Evolutionary conservation across 495 filamentous ascomycete species (phyloP), one percentile per base, ranked within the genome.

Genomic region (Jackrogersella minutella): DNA sequence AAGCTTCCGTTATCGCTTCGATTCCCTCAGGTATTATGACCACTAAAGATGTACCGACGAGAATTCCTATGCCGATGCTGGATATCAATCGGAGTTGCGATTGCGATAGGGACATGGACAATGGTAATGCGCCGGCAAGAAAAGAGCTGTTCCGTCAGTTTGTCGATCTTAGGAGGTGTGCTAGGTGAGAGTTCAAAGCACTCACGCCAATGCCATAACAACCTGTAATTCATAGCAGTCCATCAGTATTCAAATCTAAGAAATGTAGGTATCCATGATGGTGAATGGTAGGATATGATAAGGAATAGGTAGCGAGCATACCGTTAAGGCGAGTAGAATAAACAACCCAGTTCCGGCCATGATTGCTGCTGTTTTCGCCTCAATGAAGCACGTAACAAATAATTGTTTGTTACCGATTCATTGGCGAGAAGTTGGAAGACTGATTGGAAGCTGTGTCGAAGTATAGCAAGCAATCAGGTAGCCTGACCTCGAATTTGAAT

Each of bases 21-120:
- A 98, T 87, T 13, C 95, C 95, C 76, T 99, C 95, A 0, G 95
- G 95, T 71, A 99, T 97, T 74, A 99, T 99, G 2, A 99, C 92
- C 57, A 98, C 93, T 67, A 99, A 84, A 7, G 93, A 92, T 31
- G 94, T 98, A 33, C 95, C 95, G 17, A 99, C 93, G 6, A 99
- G 82, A 13, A 99, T 89, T 37, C 95, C 95, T 80, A 97, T 92
- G 28, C 95, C 95, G 73, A 99, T 87, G 17, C 93, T 92, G 9
- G 93, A 93, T 75, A 98, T 91, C 33, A 97, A 76, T 72, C 95
- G 88, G 21, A 97, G 81, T 74, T 96, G 92, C 33, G 92, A 91
- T 60, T 88, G 88, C n/a, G 95, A 93, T 11, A 99, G 85, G 51
- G 89, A 85, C 80, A 99, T 90, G 37, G 91, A 93, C 33, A 99